Conservation (phyloP, 192 early-diverging fungal species). For the Lobulomyces angularis region DNA sequence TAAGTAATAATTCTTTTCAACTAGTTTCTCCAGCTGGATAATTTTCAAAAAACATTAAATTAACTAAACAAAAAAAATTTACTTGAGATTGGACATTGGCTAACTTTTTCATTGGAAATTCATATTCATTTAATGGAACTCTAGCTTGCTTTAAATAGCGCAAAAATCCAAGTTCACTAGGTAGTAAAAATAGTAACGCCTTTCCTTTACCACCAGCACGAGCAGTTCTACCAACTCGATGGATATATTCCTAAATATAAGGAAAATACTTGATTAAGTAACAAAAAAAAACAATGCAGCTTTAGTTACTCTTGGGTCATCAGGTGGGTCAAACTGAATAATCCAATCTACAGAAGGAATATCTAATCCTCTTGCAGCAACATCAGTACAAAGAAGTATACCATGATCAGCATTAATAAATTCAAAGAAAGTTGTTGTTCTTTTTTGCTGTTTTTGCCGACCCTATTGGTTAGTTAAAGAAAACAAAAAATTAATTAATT, state of each 20-base stretch:
- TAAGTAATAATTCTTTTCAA: constrained; percentile 97
- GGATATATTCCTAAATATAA: constrained; percentile 61
- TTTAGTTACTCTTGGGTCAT: constrained; percentile 72
- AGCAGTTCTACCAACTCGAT: constrained; percentile 92
- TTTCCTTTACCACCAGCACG: constrained; percentile 79
- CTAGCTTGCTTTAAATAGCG: constrained; percentile 96
- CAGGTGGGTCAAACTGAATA: constrained; percentile 97
- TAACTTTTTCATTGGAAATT: constrained; percentile 88
- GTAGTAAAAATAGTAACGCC: constrained; percentile 89
- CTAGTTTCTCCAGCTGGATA: constrained; percentile 88
- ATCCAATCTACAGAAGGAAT: constrained; percentile 99
- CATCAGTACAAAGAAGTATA: constrained; percentile 91
- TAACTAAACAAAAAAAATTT: constrained; percentile 2
- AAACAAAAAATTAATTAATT: background rate
- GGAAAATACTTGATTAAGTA: constrained; percentile 22
- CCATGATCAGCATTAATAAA: constrained; percentile 90
- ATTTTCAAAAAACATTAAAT: background rate
- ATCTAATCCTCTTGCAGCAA: constrained; percentile 94
- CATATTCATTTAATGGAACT: constrained; percentile 97
- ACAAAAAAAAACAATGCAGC: constrained; percentile 8
- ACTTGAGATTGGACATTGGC: constrained; percentile 87
- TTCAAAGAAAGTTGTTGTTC: constrained; percentile 98
- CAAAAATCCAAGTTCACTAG: constrained; percentile 88
- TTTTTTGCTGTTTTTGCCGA: constrained; percentile 94
- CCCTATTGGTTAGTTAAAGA: constrained; percentile 40